Base-by-base conservation (phyloP, 208 protist genomes). In the Blechomonas ayalai region DNA sequence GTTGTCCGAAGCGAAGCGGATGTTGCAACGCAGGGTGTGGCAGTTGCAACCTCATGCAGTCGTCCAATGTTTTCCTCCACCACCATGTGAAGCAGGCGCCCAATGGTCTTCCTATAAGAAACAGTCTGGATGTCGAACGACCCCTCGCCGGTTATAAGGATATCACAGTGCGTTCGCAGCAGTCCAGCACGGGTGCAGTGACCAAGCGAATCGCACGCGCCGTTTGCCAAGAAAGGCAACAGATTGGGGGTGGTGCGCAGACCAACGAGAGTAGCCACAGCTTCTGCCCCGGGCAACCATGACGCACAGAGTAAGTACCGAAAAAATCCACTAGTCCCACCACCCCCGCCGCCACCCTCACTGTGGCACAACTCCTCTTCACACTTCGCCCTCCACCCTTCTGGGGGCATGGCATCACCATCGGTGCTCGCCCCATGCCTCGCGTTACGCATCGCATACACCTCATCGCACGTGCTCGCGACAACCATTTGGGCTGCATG, bases 321-420 rank as follows among this genome's bases (percentile, higher is more conserved):
- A 27, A 86, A 84, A 37, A 84, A 83, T 10, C 81, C 76, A 31
- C 73, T 79, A 73, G 86, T 90, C n/a, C 81, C 81, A 10, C 81
- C 81, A 4, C 76, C 81, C 1, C 73, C 81, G 28, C 81, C 81
- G n/a, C 74, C 76, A 13, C 74, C 73, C 0, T 52, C 37, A 15
- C 52, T 48, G 45, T 75, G 42, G 9, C 67, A 59, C 23, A 90
- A 39, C 22, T 59, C 49, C 12, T n/a, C 22, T 31, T 45, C 7
- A 2, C 23, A 4, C 31, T 31, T 23, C 24, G 9, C 28, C 23
- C 19, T 40, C 16, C 31, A 4, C 7, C 15, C 23, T 4, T n/a
- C 12, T 47, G 4, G 24, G 0, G 4, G 18, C 4, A 19, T 13
- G 28, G 19, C 25, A 29, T 25, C 33, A 26, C n/a, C 33, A n/a